Base-by-base conservation (phyloP, 768 basidiomycete genomes). In the Chalciporus piperatus region DNA sequence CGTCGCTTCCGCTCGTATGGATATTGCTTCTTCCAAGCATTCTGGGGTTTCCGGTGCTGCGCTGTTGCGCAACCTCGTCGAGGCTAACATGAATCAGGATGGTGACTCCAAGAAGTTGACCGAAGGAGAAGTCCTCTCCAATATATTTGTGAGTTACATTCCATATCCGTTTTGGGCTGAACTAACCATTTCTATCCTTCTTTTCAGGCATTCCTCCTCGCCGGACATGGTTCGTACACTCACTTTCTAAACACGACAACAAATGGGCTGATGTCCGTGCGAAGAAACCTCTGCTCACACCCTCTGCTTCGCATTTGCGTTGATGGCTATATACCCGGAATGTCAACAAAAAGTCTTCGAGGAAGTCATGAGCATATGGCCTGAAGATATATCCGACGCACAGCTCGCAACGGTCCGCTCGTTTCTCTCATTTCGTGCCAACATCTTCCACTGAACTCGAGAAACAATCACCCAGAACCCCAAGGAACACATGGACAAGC, bases 251-350 rank as follows among this genome's bases (percentile, higher is more conserved):
- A 2, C 4, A 32, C 11, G 13, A 11, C 13, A 13, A 32, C 3
- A 32, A 32, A 40, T 48, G 46, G 16, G 22, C 33, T 65, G 19
- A 67, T 28, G 10, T 27, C 16, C 20, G 22, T 9, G 11, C 16
- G 0, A 48, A 80, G 78, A 80, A 62, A 81, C 78, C 0, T 70
- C 76, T 1, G 70, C 78, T 6, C 74, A 79, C 53, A 66, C 76
- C 0, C 65, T 79, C 4, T 66, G 67, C 35, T 79, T 79, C 50
- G 68, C 72, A 1, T 50, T 80, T 13, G 65, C 59, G 0, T 64
- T 78, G 12, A 62, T 83, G 8, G 82, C 82, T 3, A 64, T 81
- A 11, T 64, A 81, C 55, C 80, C 80, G 2, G 76, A 76, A 0
- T 67, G 68, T 28, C 82, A 83, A 57, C 62, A 72, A 23, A 76